These are phyloP conservation scores for Skeletonema marinoi DNA, from an alignment of 108 stramenopile species.

Conservation along the genomic window DNA sequence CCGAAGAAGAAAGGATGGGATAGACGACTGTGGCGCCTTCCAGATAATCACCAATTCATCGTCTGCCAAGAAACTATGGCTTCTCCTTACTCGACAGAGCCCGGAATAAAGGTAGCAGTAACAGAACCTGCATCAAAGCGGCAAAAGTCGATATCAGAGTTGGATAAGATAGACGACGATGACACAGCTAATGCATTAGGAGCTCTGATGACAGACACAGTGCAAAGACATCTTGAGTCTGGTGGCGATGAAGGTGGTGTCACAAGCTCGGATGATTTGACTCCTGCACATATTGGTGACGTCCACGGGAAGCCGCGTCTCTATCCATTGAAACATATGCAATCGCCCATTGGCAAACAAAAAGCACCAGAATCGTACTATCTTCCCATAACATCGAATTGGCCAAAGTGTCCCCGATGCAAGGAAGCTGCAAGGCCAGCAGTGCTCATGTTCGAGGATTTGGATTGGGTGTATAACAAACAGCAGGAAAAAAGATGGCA, in stretches of 20 bases:
- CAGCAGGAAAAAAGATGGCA: constrained; percentile 35
- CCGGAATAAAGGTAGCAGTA: neutral
- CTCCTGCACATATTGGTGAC: constrained; percentile 35
- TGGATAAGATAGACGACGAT: constrained; percentile 1
- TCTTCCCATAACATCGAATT: constrained; percentile 20
- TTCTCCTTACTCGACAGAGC: constrained; percentile 15
- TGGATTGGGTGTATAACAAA: constrained; percentile 33
- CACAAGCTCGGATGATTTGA: neutral
- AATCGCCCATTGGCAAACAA: constrained; percentile 12
- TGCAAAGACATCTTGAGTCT: constrained; percentile 1
- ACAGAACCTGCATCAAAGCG: constrained; percentile 12
- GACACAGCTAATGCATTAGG: constrained; percentile 5
- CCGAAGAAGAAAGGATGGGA: constrained; percentile 10
- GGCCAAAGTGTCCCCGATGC: constrained; percentile 48
- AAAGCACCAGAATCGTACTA: constrained; percentile 3
- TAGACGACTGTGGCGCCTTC: constrained; percentile 33
- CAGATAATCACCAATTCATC: constrained; percentile 23
- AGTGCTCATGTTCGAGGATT: constrained; percentile 46
- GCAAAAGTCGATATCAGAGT: neutral
- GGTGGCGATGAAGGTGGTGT: neutral
- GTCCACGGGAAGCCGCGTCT: constrained; percentile 29
- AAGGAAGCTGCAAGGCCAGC: constrained; percentile 37
- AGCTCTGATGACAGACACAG: neutral
- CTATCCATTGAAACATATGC: constrained; percentile 13
- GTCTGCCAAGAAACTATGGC: constrained; percentile 18